A percentile compares a stretch with the other conserved stretches of the same genome.
Conservation (phyloP, 2,329 filamentous ascomycete species). For the Penicillium vulpinum region DNA sequence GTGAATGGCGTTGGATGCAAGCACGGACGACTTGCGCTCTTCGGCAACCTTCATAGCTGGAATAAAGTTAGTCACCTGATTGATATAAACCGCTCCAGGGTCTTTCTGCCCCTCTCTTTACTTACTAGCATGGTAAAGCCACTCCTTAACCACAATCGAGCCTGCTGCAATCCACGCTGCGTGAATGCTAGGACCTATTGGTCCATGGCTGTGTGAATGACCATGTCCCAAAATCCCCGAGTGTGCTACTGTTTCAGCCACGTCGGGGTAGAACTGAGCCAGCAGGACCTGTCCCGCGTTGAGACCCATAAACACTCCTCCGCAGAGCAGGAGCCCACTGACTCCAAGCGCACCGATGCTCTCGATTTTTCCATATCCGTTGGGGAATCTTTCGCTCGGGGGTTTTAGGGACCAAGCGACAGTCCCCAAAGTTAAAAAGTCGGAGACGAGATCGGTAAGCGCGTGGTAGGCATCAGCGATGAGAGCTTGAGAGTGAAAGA, state of each 20-base stretch:
- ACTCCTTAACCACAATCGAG: conserved; percentile 91
- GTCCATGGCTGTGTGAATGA: conserved; percentile 59
- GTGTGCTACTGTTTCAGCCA: conserved; percentile 52
- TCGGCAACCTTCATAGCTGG: conserved; percentile 91
- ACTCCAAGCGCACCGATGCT: conserved; percentile 91
- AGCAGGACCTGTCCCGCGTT: conserved; percentile 70
- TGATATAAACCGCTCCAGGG: not conserved
- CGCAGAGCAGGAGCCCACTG: conserved; percentile 83
- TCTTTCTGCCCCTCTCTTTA: conserved; percentile 27
- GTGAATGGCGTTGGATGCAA: conserved; percentile 94
- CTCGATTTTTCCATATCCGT: conserved; percentile 97
- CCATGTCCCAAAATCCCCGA: conserved; percentile 52
- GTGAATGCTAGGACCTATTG: conserved; percentile 77
- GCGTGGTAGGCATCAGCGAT: conserved; percentile 94
- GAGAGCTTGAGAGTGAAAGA: conserved; percentile 93
- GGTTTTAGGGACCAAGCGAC: conserved; percentile 90
- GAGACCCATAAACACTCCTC: conserved; percentile 89
- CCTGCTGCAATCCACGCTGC: conserved; percentile 91
- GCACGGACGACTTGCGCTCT: conserved; percentile 90
- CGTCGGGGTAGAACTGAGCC: conserved; percentile 70
- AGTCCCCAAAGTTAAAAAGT: conserved; percentile 89
- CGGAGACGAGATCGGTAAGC: conserved; percentile 90
- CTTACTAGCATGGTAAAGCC: conserved; percentile 94
- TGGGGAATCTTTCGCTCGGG: conserved; percentile 79
- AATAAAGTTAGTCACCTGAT: conserved; percentile 10